A percentile compares a stretch with the other conserved stretches of the same genome.
These are phyloP conservation scores for Xylaria sp. DNA, from an alignment of 495 filamentous ascomycete genomes.

Conservation along the genomic window DNA sequence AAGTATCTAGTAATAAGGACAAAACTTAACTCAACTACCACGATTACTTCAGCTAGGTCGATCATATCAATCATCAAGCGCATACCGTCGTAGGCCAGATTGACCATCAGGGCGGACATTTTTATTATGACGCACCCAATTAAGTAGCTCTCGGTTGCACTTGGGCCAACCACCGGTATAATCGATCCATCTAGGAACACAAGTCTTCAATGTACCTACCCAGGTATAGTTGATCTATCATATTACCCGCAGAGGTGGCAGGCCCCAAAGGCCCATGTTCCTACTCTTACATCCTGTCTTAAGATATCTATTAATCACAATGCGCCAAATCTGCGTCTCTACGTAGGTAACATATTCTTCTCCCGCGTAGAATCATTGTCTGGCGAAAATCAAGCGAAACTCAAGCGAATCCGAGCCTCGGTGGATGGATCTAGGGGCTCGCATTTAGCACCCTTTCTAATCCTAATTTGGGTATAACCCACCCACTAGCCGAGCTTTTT, in stretches of 20 bases:
- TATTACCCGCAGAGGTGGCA: too few relatives aligned
- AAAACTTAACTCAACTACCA: neutral
- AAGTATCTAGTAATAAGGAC: neutral
- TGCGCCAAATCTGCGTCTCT: neutral
- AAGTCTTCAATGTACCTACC: too few relatives aligned
- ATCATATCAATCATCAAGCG: too few relatives aligned
- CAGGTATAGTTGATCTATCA: too few relatives aligned
- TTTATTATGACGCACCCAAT: neutral
- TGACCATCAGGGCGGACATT: neutral
- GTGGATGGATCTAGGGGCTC: neutral
- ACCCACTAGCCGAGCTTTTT: neutral
- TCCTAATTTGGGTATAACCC: neutral
- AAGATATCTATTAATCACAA: neutral
- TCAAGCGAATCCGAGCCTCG: conserved; percentile 3
- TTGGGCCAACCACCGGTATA: neutral
- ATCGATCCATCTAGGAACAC: too few relatives aligned
- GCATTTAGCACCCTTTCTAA: neutral
- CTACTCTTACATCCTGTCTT: neutral
- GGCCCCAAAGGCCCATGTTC: neutral
- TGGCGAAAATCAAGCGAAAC: conserved; percentile 6
- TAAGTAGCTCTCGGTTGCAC: neutral
- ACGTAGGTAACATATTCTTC: too few relatives aligned
- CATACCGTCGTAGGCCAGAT: neutral
- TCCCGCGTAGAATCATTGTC: too few relatives aligned
- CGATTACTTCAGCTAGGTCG: neutral